Evolutionary conservation across 768 basidiomycete genomes (phyloP).

Genomic region (Agrocybe pediades): DNA sequence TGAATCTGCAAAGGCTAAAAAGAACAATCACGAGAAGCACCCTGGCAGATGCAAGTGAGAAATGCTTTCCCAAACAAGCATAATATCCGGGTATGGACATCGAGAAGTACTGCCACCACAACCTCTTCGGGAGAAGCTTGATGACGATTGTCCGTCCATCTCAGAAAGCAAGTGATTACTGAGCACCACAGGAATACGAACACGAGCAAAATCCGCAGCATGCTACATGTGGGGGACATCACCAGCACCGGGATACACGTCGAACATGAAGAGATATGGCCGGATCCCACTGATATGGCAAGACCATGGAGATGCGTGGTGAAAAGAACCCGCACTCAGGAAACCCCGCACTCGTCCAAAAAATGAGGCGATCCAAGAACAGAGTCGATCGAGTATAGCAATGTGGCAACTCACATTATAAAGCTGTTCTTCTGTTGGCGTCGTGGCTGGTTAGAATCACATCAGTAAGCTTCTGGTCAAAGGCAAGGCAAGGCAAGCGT

Average conservation of each 20-base stretch:
- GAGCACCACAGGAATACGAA: conserved; percentile 13
- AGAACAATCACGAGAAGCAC: conserved; percentile 1
- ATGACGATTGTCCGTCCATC: conserved; percentile 5
- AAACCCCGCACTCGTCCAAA: not conserved
- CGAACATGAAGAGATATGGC: conserved; percentile 5
- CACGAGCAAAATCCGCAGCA: conserved; percentile 13
- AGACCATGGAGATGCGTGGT: conserved; percentile 3
- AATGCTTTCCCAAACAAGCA: not conserved
- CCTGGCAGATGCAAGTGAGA: conserved; percentile 1
- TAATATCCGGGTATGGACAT: not conserved
- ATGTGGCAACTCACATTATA: conserved; percentile 45
- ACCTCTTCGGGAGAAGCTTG: conserved; percentile 9
- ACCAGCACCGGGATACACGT: conserved; percentile 1
- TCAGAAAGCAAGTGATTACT: conserved; percentile 5
- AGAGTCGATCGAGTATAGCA: conserved; percentile 2
- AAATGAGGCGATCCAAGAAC: conserved; percentile 1
- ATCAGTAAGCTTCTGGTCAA: conserved; percentile 20
- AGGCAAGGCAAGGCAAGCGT: conserved; percentile 11
- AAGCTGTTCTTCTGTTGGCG: conserved; percentile 53
- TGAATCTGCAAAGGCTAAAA: conserved; percentile 2
- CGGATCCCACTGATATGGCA: conserved; percentile 6
- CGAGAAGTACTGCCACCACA: too few species aligned
- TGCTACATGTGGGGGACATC: conserved; percentile 11
- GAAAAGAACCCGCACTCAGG: not conserved
- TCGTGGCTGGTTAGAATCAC: conserved; percentile 40